phyloP scores from a whole-genome alignment of 805 yeast species.

The Monosporozyma unispora region DNA sequence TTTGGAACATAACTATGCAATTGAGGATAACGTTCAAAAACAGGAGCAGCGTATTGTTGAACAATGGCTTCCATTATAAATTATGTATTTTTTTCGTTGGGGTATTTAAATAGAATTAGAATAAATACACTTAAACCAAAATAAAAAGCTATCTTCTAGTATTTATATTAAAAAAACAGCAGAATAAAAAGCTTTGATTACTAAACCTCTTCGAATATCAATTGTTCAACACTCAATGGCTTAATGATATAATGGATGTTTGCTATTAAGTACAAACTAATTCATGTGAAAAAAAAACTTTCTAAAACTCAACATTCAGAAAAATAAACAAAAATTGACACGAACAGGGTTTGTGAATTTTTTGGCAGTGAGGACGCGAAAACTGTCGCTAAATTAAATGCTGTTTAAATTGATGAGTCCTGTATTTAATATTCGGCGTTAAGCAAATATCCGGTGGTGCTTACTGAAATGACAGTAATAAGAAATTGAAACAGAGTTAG shows the following conservation, averaged over 20 bases:
- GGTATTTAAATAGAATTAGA: background rate
- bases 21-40: slow-evolving; percentile 16
- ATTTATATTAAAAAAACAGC: background rate
- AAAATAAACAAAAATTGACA: background rate
- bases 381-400: background rate
- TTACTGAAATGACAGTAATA: too few relatives aligned
- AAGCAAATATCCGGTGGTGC: too few relatives aligned
- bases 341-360: background rate
- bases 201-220: background rate
- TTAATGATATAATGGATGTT: background rate
- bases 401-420: background rate
- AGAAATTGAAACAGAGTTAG: too few relatives aligned
- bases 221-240: background rate
- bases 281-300: slow-evolving; percentile 1
- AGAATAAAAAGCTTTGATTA: too few relatives aligned
- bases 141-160: background rate
- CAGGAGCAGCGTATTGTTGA: slow-evolving; percentile 12
- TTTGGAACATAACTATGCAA: slow-evolving; percentile 22
- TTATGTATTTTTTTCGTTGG: background rate
- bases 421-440: background rate
- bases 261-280: background rate
- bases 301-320: background rate
- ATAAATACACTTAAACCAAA: background rate
- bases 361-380: background rate
- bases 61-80: slow-evolving; percentile 10